Evolutionary conservation across 2,329 filamentous ascomycete genomes (phyloP).

Genomic region (Fusarium beomiforme): DNA sequence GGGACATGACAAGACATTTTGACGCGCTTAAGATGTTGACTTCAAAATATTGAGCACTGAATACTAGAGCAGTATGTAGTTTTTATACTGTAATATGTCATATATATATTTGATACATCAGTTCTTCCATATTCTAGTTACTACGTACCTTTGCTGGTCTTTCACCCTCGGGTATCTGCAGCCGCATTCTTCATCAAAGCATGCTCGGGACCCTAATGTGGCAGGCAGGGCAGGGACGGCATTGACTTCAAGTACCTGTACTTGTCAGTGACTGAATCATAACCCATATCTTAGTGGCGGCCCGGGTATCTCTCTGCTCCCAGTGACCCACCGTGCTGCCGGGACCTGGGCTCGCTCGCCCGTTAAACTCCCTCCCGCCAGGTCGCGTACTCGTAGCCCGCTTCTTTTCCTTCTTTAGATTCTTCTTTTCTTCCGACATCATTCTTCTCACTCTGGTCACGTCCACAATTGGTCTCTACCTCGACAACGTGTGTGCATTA

Average conservation of each 20-base stretch:
- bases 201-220: conserved; percentile 19
- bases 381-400: conserved; percentile 42
- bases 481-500: background rate
- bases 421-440: conserved; percentile 35
- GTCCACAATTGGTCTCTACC: conserved; percentile 8
- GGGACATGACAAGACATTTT: conserved; percentile 35
- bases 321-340: conserved; percentile 37
- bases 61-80: background rate
- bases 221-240: conserved; percentile 17
- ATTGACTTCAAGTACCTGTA: conserved; percentile 22
- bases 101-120: background rate
- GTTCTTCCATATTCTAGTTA: background rate
- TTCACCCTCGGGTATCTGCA: conserved; percentile 1
- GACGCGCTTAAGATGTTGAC: conserved; percentile 10
- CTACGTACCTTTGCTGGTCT: too few relatives aligned
- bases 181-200: background rate
- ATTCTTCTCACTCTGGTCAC: conserved; percentile 15
- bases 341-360: conserved; percentile 39
- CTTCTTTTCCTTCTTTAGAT: conserved; percentile 35
- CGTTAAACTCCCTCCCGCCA: conserved; percentile 36
- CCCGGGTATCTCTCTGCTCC: conserved; percentile 15
- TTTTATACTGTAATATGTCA: background rate
- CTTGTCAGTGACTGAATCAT: conserved; percentile 21
- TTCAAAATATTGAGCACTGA: background rate
- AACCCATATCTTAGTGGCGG: background rate